Percentiles rank a stretch among this genome's conserved stretches.
Conservation (phyloP, 345 rosid species). For the Odontarrhena argentea region DNA sequence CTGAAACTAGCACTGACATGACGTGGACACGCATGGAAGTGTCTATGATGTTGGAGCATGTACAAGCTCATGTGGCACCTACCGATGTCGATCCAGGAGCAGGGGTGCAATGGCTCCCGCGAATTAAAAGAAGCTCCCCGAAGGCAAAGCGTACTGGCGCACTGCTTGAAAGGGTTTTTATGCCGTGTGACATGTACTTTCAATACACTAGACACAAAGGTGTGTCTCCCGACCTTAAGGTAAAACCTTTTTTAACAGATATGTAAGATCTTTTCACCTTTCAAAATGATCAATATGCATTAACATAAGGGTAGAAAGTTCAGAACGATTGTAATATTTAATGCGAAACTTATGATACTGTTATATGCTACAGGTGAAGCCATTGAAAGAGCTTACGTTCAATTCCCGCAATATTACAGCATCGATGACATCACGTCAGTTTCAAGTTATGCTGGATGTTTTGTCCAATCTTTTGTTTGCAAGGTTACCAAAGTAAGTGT, state of each 20-base stretch:
- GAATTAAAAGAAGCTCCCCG: slow-evolving; percentile 73
- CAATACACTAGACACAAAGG: slow-evolving; percentile 96
- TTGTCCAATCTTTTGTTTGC: slow-evolving; percentile 89
- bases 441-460: slow-evolving; percentile 89
- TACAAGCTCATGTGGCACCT: slow-evolving; percentile 99
- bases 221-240: slow-evolving; percentile 93
- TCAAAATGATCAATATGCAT: slow-evolving; percentile 7
- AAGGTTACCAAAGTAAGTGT: slow-evolving; percentile 76
- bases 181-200: slow-evolving; percentile 99
- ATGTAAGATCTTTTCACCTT: neutral
- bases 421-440: slow-evolving; percentile 91
- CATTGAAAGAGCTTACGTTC: slow-evolving; percentile 87
- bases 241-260: slow-evolving; percentile 35
- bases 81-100: slow-evolving; percentile 99
- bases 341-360: slow-evolving; percentile 12
- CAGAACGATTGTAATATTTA: slow-evolving; percentile 10
- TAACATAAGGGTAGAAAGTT: neutral
- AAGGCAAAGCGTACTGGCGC: slow-evolving; percentile 98
- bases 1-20: slow-evolving; percentile 86
- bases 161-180: slow-evolving; percentile 93
- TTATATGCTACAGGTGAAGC: slow-evolving; percentile 65
- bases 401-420: slow-evolving; percentile 76
- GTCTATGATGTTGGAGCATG: slow-evolving; percentile 96
- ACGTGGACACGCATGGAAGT: slow-evolving; percentile 87
- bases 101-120: slow-evolving; percentile 98